These are phyloP conservation scores for Puccinellia tenuiflora DNA, from an alignment of 176 grass and related monocot species.

Conservation along the genomic window DNA sequence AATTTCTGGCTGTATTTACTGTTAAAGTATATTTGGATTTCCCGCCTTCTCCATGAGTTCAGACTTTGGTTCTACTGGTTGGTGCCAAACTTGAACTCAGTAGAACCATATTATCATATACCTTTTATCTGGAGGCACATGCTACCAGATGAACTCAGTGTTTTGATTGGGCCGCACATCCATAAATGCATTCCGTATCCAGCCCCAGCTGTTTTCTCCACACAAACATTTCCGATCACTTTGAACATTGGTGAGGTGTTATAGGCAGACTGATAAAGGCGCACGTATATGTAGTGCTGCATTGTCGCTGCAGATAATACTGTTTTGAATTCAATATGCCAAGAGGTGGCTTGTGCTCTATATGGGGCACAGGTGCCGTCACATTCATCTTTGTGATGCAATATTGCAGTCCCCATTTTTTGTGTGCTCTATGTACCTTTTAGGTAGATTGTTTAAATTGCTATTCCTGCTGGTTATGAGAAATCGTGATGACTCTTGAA, in stretches of 20 bases:
- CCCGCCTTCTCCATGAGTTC: too few species aligned
- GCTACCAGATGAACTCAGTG: neutral
- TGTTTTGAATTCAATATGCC: neutral
- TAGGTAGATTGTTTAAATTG: neutral
- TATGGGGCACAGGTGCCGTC: neutral
- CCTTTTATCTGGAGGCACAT: neutral
- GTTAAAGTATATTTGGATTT: too few species aligned
- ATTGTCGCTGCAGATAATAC: neutral
- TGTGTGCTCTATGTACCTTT: conserved; percentile 1
- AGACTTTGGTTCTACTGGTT: too few species aligned
- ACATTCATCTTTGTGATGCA: conserved; percentile 2
- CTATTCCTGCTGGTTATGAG: conserved; percentile 8
- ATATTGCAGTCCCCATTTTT: neutral
- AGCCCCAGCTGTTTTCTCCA: neutral
- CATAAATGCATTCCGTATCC: neutral
- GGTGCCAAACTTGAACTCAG: too few species aligned
- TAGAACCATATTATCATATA: neutral
- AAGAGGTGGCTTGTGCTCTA: conserved; percentile 8
- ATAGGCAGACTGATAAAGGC: neutral
- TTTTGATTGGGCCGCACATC: neutral
- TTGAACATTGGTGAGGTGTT: neutral
- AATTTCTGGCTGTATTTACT: neutral
- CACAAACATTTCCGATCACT: neutral
- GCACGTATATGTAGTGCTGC: neutral
- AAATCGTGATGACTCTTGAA: neutral